A percentile compares a stretch with the other conserved stretches of the same genome.
Conservation (phyloP, 345 rosid genomes). For the Arabis alpina region DNA sequence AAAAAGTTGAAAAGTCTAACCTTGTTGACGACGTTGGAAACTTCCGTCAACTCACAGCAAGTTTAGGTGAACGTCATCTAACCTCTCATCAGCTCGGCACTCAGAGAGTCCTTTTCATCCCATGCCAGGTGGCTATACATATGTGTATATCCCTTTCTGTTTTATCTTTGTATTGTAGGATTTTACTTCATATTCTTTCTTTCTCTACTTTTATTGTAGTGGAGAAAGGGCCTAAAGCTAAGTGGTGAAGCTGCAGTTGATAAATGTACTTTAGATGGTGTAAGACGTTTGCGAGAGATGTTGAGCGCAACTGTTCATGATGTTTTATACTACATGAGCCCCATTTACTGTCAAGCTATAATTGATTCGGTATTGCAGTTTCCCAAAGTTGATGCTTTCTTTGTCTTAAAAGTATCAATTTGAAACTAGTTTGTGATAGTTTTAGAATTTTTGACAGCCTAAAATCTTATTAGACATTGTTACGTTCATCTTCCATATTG, state of each 20-base stretch:
- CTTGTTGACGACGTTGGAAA: constrained; percentile 93
- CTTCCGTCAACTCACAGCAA: constrained; percentile 81
- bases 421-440: constrained; percentile 4
- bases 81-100: constrained; percentile 69
- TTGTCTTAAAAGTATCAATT: neutral
- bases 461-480: neutral
- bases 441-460: constrained; percentile 1
- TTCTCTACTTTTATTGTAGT: constrained; percentile 51
- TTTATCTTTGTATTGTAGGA: constrained; percentile 13
- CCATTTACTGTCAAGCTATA: constrained; percentile 94
- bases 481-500: neutral
- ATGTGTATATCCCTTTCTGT: constrained; percentile 9
- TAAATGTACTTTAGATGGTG: constrained; percentile 94
- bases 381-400: neutral
- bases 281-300: constrained; percentile 80
- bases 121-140: constrained; percentile 75
- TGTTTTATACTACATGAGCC: constrained; percentile 97
- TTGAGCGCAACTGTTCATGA: constrained; percentile 97
- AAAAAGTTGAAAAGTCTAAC: constrained; percentile 94
- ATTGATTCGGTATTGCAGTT: constrained; percentile 70
- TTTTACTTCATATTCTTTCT: constrained; percentile 8
- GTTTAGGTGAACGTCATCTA: constrained; percentile 79
- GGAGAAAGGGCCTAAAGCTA: constrained; percentile 98
- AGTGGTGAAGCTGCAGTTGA: constrained; percentile 96
- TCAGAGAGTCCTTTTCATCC: constrained; percentile 90